These are phyloP conservation scores for Aristolochia fimbriata DNA, from an alignment of 164 flowering plant genomes.

Conservation along the genomic window DNA sequence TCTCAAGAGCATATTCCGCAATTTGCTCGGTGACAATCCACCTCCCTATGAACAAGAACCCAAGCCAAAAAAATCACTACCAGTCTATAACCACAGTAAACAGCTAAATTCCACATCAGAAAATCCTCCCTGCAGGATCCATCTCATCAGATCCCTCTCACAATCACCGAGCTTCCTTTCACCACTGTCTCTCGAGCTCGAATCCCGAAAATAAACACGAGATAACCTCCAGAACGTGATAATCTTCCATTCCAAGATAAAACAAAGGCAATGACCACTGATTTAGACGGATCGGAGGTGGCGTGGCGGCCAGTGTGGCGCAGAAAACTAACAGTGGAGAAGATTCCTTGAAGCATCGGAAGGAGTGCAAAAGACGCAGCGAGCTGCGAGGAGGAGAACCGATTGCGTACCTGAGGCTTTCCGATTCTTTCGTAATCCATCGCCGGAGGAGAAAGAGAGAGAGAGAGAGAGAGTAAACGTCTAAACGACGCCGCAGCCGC, in stretches of 20 bases:
- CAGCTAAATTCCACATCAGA: not conserved
- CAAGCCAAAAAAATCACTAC: not conserved
- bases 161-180: not conserved
- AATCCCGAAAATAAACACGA: not conserved
- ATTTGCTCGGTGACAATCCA: slow-evolving; percentile 65
- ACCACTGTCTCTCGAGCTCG: not conserved
- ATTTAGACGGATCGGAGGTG: slow-evolving; percentile 1
- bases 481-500: no score
- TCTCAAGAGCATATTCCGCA: slow-evolving; percentile 61
- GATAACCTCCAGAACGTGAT: not conserved
- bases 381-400: not conserved
- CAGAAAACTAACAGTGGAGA: not conserved
- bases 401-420: slow-evolving; percentile 21
- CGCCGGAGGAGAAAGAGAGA: no score
- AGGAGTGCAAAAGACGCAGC: not conserved
- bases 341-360: not conserved
- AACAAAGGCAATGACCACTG: not conserved
- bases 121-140: not conserved
- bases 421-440: slow-evolving; percentile 41
- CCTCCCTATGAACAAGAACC: slow-evolving; percentile 27
- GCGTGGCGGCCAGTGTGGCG: no score
- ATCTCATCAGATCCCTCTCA: not conserved
- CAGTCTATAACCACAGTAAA: not conserved
- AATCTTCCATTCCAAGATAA: not conserved
- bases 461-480: no score